These are phyloP conservation scores for Mycosphaerella sp. DNA, from an alignment of 2,329 filamentous ascomycete genomes.

Conservation along the genomic window DNA sequence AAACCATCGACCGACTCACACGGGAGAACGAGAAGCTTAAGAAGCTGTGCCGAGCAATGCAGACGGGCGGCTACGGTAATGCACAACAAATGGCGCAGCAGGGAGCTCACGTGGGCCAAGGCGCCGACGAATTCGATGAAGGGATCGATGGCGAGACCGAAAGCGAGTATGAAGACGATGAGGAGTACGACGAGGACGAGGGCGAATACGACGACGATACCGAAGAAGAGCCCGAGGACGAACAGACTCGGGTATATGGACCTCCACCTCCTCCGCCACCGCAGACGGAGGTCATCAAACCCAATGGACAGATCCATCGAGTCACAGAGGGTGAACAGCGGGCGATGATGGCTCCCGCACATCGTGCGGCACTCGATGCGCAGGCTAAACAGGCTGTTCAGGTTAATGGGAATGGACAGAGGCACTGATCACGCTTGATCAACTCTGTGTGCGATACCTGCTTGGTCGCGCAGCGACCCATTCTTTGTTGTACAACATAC, in stretches of 20 bases:
- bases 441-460: background rate
- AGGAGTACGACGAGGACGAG: constrained; percentile 60
- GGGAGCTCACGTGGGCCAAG: constrained; percentile 12
- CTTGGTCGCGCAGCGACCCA: background rate
- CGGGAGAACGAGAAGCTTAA: constrained; percentile 87
- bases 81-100: constrained; percentile 21
- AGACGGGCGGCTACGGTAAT: constrained; percentile 75
- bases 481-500: constrained; percentile 10
- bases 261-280: constrained; percentile 45
- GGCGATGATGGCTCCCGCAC: constrained; percentile 17
- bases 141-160: constrained; percentile 48
- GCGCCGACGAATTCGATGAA: constrained; percentile 26
- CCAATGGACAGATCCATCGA: constrained; percentile 22
- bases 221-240: constrained; percentile 45
- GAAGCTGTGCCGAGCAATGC: constrained; percentile 93
- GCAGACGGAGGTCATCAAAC: constrained; percentile 17
- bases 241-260: constrained; percentile 35
- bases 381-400: constrained; percentile 10
- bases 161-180: constrained; percentile 61
- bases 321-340: constrained; percentile 17
- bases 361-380: constrained; percentile 15
- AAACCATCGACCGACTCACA: constrained; percentile 70
- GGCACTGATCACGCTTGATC: constrained; percentile 6
- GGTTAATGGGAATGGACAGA: constrained; percentile 16
- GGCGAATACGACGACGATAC: constrained; percentile 59